Evolutionary conservation across 768 basidiomycete species (phyloP).

Genomic region (Rhizopogon salebrosus): DNA sequence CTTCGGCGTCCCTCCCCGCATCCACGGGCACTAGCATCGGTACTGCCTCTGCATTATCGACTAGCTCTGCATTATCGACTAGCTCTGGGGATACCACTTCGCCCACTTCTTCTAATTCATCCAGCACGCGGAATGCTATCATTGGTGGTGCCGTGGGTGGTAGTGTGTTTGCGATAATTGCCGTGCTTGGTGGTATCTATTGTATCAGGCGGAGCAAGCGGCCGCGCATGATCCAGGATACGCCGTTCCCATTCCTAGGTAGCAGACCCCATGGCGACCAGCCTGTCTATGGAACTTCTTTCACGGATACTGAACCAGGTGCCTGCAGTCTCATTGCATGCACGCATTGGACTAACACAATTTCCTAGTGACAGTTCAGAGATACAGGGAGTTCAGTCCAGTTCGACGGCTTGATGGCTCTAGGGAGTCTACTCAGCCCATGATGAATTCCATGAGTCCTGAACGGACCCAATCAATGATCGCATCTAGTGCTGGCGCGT

Average conservation of each 20-base stretch:
- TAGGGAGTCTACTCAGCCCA: background rate
- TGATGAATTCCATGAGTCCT: background rate
- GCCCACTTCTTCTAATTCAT: background rate
- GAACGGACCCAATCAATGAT: background rate
- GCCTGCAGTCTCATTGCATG: background rate
- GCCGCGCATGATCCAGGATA: background rate
- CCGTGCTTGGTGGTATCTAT: background rate
- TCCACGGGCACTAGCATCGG: background rate
- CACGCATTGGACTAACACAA: background rate
- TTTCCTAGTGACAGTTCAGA: too few relatives aligned
- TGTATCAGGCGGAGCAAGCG: background rate
- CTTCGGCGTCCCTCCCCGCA: constrained; percentile 3
- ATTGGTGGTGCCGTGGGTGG: background rate
- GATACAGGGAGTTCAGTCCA: background rate
- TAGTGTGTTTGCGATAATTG: background rate
- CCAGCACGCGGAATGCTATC: background rate
- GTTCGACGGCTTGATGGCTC: background rate
- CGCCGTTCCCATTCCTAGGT: background rate
- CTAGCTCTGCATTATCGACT: background rate
- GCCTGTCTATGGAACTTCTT: background rate
- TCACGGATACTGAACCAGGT: background rate
- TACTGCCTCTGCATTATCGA: background rate
- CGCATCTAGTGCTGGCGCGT: background rate
- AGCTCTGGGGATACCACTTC: background rate
- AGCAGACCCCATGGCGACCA: background rate